Base-by-base conservation (phyloP, 805 yeast species). In the Ogataea philodendri region DNA sequence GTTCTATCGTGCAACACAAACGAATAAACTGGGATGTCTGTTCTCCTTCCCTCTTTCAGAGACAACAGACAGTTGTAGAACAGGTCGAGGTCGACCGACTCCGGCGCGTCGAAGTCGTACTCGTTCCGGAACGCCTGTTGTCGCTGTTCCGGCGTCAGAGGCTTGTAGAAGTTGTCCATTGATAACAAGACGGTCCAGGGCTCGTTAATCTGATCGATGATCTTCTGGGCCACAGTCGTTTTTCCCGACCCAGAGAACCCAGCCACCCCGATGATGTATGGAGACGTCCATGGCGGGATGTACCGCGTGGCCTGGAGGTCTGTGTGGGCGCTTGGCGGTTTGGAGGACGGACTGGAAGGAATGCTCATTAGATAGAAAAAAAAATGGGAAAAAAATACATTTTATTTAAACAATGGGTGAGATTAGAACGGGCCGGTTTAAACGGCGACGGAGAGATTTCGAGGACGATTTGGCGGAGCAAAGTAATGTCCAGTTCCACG, bases 111-210 rank as follows among this genome's bases (percentile, higher is more conserved):
- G 52, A 93, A 85, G 58, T 93, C 97, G 54, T 70, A 84, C 45
- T 86, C 76, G 47, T 81, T 67, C 8, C 62, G 54, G 55, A 81
- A 83, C 0, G 97, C 97, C 34, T 48, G 52, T 38, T 65, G 49
- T 11, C 83, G 67, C 45, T 85, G 76, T 26, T 77, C 90, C 3
- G 59, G 62, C 1, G 67, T 70, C 47, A 93, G 66, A 0, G 93
- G 93, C 30, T 72, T 77, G 63, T 93, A 93, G 57, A 90, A 93
- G 60, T 90, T 90, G 57, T 93, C 98, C 63, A 88, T 70, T 2
- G 96, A 84, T 14, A 90, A 55, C 38, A 93, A 66, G 9, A 93
- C 90, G 0, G 97, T 86, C 96, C 97, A 89, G 1, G 97, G 97
- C 37, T 86, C 86, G 61, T 86, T 81, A 41, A 75, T 62, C 43